Base-by-base conservation (phyloP, 441 rosid species). In the Breynia disticha region DNA sequence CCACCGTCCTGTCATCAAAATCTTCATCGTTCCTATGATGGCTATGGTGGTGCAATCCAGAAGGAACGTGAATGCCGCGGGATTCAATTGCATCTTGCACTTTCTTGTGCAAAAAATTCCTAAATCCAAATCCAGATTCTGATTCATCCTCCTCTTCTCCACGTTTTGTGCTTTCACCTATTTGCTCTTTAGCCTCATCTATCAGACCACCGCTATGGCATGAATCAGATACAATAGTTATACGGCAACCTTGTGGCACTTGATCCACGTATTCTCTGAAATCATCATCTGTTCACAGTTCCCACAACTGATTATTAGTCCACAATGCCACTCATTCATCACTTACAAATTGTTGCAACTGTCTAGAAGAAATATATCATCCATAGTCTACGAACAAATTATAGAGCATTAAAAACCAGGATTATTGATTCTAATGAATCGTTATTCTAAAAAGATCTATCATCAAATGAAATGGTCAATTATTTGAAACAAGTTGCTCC, bases 121-220 rank as follows among this genome's bases (percentile, higher is more conserved):
- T 73, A 64, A 83, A 79, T 21, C 87, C 82, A 48, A 72, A 82
- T 5, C 79, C 73, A 19, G 77, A 74, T 19, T 60, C 67, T 7
- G 72, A 68, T 28, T 52, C 20, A 44, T 52, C 56, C 16, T 60
- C 61, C 39, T 64, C 80, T 1, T 28, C 35, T 28, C 4, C 45
- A 6, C 39, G 66, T 67, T 65, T 81, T 12, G 85, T 81, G 74
- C 97, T 90, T 63, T 90, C 88, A 21, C 98, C 95, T 12, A 91
- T 91, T 72, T 87, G 96, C 74, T 91, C 98, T 66, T 87, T 81
- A 59, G 95, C 75, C 65, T 83, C 84, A 58, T 87, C 94, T 44
- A 91, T 82, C 20, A 91, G 78, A 45, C 98, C 98, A 12, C 96
- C 98, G 32, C 98, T 91, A 57, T 91, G 96, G 62, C 95, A 86